These are phyloP conservation scores for Saprolegnia diclina DNA, from an alignment of 352 stramenopile genomes.

Conservation along the genomic window DNA sequence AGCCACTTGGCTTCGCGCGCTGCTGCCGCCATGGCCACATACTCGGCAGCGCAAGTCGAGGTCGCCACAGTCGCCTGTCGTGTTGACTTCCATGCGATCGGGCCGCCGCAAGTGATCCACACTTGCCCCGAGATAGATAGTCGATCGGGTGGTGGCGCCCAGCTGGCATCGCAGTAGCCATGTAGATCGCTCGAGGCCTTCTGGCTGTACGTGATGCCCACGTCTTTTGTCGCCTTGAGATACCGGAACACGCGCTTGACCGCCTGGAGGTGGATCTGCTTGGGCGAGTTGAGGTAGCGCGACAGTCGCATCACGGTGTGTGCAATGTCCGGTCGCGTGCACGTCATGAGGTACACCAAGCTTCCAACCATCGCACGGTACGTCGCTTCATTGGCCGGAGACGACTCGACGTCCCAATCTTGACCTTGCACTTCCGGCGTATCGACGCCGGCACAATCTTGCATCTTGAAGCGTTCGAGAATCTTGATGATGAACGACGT, in stretches of 20 bases:
- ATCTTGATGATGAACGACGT: not conserved
- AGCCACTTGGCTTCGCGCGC: slow-evolving; percentile 26
- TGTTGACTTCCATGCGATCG: not conserved
- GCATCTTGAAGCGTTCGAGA: not conserved
- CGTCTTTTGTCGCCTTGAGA: not conserved
- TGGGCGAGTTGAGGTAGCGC: not conserved
- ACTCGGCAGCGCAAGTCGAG: slow-evolving; percentile 27
- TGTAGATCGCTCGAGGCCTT: not conserved
- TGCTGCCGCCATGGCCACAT: slow-evolving; percentile 21
- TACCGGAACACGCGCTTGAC: slow-evolving; percentile 4
- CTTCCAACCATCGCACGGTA: slow-evolving; percentile 4
- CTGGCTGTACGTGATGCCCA: not conserved
- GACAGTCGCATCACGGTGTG: slow-evolving; percentile 11
- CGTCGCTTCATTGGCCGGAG: not conserved
- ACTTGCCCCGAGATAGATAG: not conserved
- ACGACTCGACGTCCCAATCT: not conserved
- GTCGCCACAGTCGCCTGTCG: not conserved
- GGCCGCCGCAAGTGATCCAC: not conserved
- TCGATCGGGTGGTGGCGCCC: not conserved
- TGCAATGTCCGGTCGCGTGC: slow-evolving; percentile 10
- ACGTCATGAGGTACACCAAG: slow-evolving; percentile 17
- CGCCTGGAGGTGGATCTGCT: not conserved
- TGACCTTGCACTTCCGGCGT: not conserved
- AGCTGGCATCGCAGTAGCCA: slow-evolving; percentile 7
- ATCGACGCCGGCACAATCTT: not conserved